A percentile compares a stretch with the other conserved stretches of the same genome.
Conservation (phyloP, 331 rosid species). For the Saraca asoca region DNA sequence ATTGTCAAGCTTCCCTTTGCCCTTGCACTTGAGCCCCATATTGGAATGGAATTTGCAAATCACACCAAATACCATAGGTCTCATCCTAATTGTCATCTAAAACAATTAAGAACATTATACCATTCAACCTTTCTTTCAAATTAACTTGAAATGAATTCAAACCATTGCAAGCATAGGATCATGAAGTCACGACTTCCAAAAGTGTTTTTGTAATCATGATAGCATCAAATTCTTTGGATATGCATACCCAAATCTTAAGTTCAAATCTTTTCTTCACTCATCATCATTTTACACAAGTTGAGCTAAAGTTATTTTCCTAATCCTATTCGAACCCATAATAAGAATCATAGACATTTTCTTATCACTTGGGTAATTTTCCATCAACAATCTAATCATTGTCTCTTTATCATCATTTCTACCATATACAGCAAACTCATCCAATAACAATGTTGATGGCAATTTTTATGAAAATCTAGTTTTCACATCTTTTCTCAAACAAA, state of each 20-base stretch:
- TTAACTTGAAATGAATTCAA: not conserved
- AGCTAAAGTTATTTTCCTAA: not conserved
- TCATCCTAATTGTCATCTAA: not conserved
- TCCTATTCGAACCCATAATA: no score
- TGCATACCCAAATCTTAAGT: not conserved
- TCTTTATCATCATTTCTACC: conserved; percentile 35
- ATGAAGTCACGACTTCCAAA: not conserved
- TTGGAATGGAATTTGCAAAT: not conserved
- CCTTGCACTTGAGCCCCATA: not conserved
- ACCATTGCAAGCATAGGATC: not conserved
- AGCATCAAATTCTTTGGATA: not conserved
- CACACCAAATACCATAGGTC: not conserved
- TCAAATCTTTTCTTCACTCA: not conserved
- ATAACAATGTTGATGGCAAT: not conserved
- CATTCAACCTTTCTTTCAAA: not conserved
- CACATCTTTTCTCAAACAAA: not conserved
- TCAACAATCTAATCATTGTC: no score
- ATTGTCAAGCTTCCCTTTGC: no score
- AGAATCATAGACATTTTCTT: no score
- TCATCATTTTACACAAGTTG: not conserved
- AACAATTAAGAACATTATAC: not conserved
- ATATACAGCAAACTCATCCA: not conserved
- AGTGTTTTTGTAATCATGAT: no score
- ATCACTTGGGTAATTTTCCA: no score
- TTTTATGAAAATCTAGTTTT: not conserved